Conservation (phyloP, 2,329 filamentous ascomycete species). For the Ophiostoma perfectum region DNA sequence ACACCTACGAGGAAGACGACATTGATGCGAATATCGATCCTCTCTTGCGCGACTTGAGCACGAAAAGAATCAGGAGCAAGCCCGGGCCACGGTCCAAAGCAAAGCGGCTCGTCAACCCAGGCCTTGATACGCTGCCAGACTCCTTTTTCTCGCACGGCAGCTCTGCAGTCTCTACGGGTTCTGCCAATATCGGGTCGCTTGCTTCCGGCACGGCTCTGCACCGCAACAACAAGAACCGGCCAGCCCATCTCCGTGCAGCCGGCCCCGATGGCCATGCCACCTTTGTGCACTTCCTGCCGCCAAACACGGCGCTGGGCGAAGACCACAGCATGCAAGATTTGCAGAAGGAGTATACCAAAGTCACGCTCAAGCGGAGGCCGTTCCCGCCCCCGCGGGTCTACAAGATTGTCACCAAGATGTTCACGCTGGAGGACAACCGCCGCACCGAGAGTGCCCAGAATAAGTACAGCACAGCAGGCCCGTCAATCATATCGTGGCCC, state of each 20-base stretch:
- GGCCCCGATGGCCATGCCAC: background rate
- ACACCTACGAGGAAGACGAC: background rate
- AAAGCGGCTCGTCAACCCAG: conserved; percentile 22
- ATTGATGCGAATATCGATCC: conserved; percentile 22
- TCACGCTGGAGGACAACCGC: conserved; percentile 7
- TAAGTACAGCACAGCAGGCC: background rate
- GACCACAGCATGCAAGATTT: background rate
- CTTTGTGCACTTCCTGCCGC: conserved; percentile 22
- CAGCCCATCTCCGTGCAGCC: background rate
- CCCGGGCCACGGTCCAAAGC: background rate
- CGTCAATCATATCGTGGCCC: conserved; percentile 25
- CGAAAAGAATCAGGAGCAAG: conserved; percentile 1
- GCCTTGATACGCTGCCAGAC: conserved; percentile 24
- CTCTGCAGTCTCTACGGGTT: background rate
- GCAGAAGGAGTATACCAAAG: background rate
- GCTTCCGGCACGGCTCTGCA: background rate
- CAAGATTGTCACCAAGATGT: conserved; percentile 15
- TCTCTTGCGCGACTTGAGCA: conserved; percentile 10
- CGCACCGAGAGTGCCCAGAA: background rate
- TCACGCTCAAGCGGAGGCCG: background rate
- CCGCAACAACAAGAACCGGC: background rate
- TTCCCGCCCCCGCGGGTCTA: conserved; percentile 10
- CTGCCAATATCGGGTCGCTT: background rate
- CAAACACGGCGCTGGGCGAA: conserved; percentile 24
- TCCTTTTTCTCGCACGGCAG: conserved; percentile 20